Percentiles rank a stretch among this genome's conserved stretches.
Evolutionary conservation across 2,329 filamentous ascomycete species (phyloP).

Genomic region (Colletotrichum trifolii): DNA sequence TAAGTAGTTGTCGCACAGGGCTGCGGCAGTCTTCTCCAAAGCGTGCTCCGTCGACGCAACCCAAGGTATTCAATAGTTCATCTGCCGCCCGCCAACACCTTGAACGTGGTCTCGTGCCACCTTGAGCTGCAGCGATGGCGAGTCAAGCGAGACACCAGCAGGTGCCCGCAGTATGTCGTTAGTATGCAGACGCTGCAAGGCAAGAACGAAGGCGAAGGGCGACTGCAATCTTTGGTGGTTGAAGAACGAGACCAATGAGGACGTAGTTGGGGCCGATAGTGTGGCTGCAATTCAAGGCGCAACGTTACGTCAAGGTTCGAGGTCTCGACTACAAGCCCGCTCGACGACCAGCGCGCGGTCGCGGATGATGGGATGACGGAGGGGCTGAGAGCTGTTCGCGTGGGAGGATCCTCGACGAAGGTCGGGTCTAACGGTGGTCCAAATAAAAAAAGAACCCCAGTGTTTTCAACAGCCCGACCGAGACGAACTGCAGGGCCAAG

Average conservation of each 20-base stretch:
- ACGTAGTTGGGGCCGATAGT: constrained; percentile 12
- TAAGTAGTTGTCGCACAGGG: constrained; percentile 6
- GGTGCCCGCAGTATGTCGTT: not conserved
- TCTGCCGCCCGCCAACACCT: constrained; percentile 20
- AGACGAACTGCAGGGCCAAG: not conserved
- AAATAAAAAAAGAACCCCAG: constrained; percentile 1
- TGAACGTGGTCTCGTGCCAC: constrained; percentile 11
- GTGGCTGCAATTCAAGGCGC: constrained; percentile 12
- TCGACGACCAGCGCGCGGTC: constrained; percentile 10
- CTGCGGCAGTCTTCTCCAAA: constrained; percentile 2
- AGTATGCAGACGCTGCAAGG: not conserved
- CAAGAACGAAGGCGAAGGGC: not conserved
- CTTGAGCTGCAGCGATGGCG: constrained; percentile 13
- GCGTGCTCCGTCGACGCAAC: not conserved
- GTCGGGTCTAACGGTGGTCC: not conserved
- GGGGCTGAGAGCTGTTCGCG: constrained; percentile 23
- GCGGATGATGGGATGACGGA: constrained; percentile 13
- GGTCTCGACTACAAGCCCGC: constrained; percentile 1
- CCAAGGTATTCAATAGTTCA: not conserved
- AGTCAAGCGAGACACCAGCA: constrained; percentile 11
- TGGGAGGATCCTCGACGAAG: constrained; percentile 9
- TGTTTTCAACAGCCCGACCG: not conserved
- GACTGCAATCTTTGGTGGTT: constrained; percentile 21
- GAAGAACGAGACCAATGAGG: constrained; percentile 12
- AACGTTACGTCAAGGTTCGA: constrained; percentile 35